Evolutionary conservation across 2,329 filamentous ascomycete genomes (phyloP).

Genomic region (Trichoderma arundinaceum): DNA sequence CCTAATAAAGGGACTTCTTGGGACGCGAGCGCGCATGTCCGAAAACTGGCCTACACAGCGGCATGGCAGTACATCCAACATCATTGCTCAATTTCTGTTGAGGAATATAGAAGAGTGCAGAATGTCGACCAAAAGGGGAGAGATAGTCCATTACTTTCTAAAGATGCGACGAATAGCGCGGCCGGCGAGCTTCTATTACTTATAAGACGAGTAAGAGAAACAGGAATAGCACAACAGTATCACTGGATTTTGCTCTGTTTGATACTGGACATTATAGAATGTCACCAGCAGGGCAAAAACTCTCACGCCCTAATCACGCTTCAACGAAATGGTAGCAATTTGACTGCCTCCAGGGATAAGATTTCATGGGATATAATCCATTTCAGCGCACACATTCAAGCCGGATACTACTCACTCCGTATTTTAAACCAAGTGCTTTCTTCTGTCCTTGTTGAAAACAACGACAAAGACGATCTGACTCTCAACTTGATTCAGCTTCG

Average conservation of each 20-base stretch:
- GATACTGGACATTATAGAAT: slow-evolving; percentile 40
- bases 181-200: slow-evolving; percentile 36
- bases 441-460: slow-evolving; percentile 29
- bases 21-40: slow-evolving; percentile 56
- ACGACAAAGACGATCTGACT: background rate
- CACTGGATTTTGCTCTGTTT: slow-evolving; percentile 41
- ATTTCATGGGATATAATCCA: slow-evolving; percentile 65
- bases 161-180: slow-evolving; percentile 24
- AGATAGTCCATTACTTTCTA: slow-evolving; percentile 34
- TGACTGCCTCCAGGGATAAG: background rate
- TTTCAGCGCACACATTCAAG: slow-evolving; percentile 64
- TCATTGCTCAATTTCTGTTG: slow-evolving; percentile 34
- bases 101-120: slow-evolving; percentile 49
- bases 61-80: slow-evolving; percentile 40
- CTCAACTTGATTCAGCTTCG: slow-evolving; percentile 33
- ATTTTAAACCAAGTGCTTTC: slow-evolving; percentile 48
- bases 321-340: slow-evolving; percentile 26
- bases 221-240: background rate
- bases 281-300: slow-evolving; percentile 40
- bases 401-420: slow-evolving; percentile 66
- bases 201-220: slow-evolving; percentile 32
- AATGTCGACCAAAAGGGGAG: slow-evolving; percentile 41
- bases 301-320: slow-evolving; percentile 39
- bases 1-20: slow-evolving; percentile 62
- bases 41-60: slow-evolving; percentile 61